Evolutionary conservation across 2,329 filamentous ascomycete species (phyloP).

Genomic region (Ophiostoma tasmaniense): DNA sequence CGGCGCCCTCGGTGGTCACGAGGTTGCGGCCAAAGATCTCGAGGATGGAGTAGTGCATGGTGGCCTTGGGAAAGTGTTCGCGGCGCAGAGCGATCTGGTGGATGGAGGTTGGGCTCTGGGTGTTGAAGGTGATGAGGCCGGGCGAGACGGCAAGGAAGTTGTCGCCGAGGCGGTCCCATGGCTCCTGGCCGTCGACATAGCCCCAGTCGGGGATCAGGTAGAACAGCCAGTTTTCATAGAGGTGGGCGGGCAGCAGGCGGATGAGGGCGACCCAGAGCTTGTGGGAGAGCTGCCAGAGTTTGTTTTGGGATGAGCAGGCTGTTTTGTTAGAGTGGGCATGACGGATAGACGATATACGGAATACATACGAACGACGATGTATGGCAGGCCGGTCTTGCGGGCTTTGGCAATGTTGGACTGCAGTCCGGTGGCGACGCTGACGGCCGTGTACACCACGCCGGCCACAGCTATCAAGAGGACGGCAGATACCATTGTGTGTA

Average conservation of each 20-base stretch:
- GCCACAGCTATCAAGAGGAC: neutral
- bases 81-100: slow-evolving; percentile 56
- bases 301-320: slow-evolving; percentile 44
- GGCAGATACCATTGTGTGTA: neutral
- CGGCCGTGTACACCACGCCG: neutral
- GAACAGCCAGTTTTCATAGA: slow-evolving; percentile 50
- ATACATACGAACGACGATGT: slow-evolving; percentile 41
- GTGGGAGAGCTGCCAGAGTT: slow-evolving; percentile 48
- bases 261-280: slow-evolving; percentile 48
- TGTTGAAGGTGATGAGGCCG: slow-evolving; percentile 42
- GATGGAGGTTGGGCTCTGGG: slow-evolving; percentile 56
- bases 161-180: slow-evolving; percentile 49
- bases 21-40: slow-evolving; percentile 65
- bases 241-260: slow-evolving; percentile 43
- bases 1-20: slow-evolving; percentile 57
- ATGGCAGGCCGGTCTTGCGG: slow-evolving; percentile 43
- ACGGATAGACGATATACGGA: too few species aligned
- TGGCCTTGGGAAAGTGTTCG: slow-evolving; percentile 64
- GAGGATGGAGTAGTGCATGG: slow-evolving; percentile 49
- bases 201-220: slow-evolving; percentile 52
- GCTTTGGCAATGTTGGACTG: slow-evolving; percentile 40
- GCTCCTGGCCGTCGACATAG: slow-evolving; percentile 46
- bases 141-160: slow-evolving; percentile 58
- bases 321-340: slow-evolving; percentile 3
- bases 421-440: slow-evolving; percentile 27